These are phyloP conservation scores for Trametes maxima DNA, from an alignment of 768 basidiomycete genomes.

Conservation along the genomic window DNA sequence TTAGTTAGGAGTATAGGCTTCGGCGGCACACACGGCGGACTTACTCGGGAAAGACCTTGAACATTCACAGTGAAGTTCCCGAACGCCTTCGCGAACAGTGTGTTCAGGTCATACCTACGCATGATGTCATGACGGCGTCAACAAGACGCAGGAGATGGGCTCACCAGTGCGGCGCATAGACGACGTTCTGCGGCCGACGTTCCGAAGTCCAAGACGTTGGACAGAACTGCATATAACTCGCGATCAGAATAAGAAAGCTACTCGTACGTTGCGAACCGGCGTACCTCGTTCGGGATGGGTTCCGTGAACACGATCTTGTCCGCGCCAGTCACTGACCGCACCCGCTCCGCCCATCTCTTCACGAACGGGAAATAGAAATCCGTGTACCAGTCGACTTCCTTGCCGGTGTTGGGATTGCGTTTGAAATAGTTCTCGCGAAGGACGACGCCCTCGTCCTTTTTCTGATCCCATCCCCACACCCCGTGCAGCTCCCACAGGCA, in stretches of 20 bases:
- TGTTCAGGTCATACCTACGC: conserved; percentile 89
- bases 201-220: conserved; percentile 75
- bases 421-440: conserved; percentile 85
- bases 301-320: conserved; percentile 77
- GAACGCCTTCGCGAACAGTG: conserved; percentile 82
- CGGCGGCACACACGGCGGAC: conserved; percentile 24
- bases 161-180: conserved; percentile 77
- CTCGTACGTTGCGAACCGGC: background rate
- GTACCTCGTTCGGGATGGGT: conserved; percentile 91
- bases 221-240: conserved; percentile 58
- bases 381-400: conserved; percentile 82
- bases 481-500: conserved; percentile 93
- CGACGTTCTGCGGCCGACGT: conserved; percentile 60
- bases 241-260: background rate
- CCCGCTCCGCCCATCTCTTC: conserved; percentile 63
- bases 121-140: conserved; percentile 30
- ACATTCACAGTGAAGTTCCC: conserved; percentile 90
- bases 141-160: conserved; percentile 12
- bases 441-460: conserved; percentile 67
- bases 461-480: conserved; percentile 87
- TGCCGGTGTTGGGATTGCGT: conserved; percentile 63
- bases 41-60: conserved; percentile 84
- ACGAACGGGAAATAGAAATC: conserved; percentile 85
- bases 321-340: conserved; percentile 48
- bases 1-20: conserved; percentile 12